Base-by-base conservation (phyloP, 2,329 filamentous ascomycete genomes). In the Aspergillus spinulosporus region DNA sequence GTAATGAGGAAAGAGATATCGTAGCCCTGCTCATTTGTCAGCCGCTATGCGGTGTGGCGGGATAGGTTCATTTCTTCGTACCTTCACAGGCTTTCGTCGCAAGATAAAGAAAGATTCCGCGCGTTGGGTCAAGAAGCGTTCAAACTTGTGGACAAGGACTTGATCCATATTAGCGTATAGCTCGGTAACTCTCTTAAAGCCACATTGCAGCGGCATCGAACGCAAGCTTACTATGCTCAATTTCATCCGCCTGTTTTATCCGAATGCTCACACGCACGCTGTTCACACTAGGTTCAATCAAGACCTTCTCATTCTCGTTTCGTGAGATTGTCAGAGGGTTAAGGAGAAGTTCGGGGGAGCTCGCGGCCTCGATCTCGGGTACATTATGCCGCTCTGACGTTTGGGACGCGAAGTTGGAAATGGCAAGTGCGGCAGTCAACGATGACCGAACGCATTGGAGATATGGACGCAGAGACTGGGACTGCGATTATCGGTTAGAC, bases 231-330 rank as follows among this genome's bases (percentile, higher is more conserved):
- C 50, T 97, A 73, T 95, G 86, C 77, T 99, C 94, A 69, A 97
- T 99, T 80, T 99, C 94, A 75, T 99, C 94, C 60, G 94, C 94
- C 81, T 99, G 94, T 80, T 99, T 99, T 77, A 99, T 97, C 82
- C 93, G 91, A 80, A 99, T 96, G 83, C 91, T 96, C 70, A 99
- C 89, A 66, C 94, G 88, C 65, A 99, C 89, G 65, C 90, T 95
- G 83, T 99, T 99, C 79, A 97, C 88, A 74, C 90, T 94, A 52
- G 94, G 92, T 79, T 97, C 93, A 72, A 97, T 96, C 60, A 96
- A 81, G 64, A 99, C 93, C 67, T 89, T 88, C 83, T 99, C 94
- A 74, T 97, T 96, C 77, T 97, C 92, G 77, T 99, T 99, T 62
- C 94, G 87, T 61, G 93, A 89, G 65, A 99, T 86, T 29, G 88